Evolutionary conservation across 257 asterid species (phyloP), one percentile per base, ranked within the genome.

Genomic region (Paulownia fortunei): DNA sequence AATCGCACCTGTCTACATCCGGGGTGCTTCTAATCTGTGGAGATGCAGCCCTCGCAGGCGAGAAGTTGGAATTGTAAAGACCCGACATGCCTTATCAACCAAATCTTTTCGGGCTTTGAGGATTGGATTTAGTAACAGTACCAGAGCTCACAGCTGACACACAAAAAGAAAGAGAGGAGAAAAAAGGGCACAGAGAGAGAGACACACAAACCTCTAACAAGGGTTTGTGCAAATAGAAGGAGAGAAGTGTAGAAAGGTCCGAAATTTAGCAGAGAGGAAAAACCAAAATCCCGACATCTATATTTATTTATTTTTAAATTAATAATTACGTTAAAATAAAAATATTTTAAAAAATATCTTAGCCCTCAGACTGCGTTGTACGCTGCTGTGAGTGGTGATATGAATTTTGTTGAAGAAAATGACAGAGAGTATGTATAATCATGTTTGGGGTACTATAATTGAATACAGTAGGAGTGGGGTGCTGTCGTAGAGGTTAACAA

Each of bases 11-110:
- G 81, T 92, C 97, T 13, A 87, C 82, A 84, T 91, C 97, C 3
- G 90, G 79, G 60, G 89, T 36, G 58, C 61, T 86, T 84, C 95
- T 89, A 82, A 89, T 88, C 85, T 91, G 97, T 0, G 97, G 97
- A 78, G 96, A 92, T 18, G 82, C 90, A 76, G 94, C 88, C 82
- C 97, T 86, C 36, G 97, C 94, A 67, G 93, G 97, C 49, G 97
- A 92, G 86, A 90, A 92, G 84, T 88, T 91, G 52, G 90, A 79
- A 73, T 91, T 91, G 85, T 92, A 92, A 56, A 87, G 87, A 63
- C 94, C 94, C 32, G 97, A 87, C 97, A 92, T 94, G 60, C n/a
- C 72, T 83, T 63, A 58, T 30, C 37, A 27, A 61, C 46, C 73
- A 65, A 82, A 81, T 46, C 61, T 41, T 67, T 61, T 32, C 61